These are phyloP conservation scores for Candida glucosophila DNA, from an alignment of 1,139 yeast genomes.

Conservation along the genomic window DNA sequence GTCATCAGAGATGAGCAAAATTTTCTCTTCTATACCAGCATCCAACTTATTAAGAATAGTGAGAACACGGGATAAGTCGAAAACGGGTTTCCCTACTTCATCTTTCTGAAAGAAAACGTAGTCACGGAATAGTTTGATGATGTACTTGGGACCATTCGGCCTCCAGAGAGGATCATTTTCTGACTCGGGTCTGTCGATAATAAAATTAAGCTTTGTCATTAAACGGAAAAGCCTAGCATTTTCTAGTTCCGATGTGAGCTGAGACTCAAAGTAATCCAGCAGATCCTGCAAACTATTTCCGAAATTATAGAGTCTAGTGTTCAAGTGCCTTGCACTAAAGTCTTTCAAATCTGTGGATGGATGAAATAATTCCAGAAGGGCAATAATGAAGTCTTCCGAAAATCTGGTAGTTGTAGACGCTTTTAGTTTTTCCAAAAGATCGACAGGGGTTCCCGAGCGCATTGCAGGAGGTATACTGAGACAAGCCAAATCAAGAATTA, in stretches of 20 bases:
- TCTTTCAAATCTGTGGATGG: constrained; percentile 13
- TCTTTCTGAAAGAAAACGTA: constrained; percentile 80
- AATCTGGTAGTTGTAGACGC: constrained; percentile 12
- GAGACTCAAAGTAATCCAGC: constrained; percentile 60
- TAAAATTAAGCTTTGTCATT: constrained; percentile 70
- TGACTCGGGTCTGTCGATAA: constrained; percentile 67
- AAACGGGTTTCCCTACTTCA: constrained; percentile 65
- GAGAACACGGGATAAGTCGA: constrained; percentile 79
- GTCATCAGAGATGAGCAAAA: constrained; percentile 73
- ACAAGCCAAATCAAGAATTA: constrained; percentile 49
- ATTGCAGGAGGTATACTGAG: constrained; percentile 26
- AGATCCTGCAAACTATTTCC: constrained; percentile 50
- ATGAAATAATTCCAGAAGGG: constrained; percentile 9
- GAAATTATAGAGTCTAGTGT: constrained; percentile 32
- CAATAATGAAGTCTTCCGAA: constrained; percentile 15
- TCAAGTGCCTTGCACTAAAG: constrained; percentile 22
- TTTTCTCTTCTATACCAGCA: constrained; percentile 81
- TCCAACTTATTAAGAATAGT: constrained; percentile 79
- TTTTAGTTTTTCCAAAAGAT: constrained; percentile 9
- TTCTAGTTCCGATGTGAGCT: constrained; percentile 68
- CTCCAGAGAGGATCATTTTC: constrained; percentile 54
- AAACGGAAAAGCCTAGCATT: constrained; percentile 82
- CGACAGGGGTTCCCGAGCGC: constrained; percentile 9
- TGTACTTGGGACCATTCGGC: constrained; percentile 69
- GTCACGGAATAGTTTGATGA: constrained; percentile 72